Base-by-base conservation (phyloP, 345 rosid genomes). In the Sapria himalayana region DNA sequence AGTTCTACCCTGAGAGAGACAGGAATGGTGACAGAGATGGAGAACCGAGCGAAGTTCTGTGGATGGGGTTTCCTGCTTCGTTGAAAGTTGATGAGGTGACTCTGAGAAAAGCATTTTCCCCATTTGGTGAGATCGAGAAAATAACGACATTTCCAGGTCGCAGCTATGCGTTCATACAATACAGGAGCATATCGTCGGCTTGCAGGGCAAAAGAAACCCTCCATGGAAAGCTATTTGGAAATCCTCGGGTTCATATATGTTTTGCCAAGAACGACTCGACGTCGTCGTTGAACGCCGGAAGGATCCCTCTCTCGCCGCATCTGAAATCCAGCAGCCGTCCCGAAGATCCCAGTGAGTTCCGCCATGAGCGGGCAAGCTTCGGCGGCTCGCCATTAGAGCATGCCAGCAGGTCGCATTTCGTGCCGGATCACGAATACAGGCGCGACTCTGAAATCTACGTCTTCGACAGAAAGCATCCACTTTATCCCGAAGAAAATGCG, bases 161-260 rank as follows among this genome's bases (percentile, higher is more conserved):
- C 39, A 86, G 92, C 58, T 86, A 81, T 65, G 97, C 97, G 46
- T 86, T 86, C 61, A 81, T 86, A 55, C 79, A 68, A 19, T 86
- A 73, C 62, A 63, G 67, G 50, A 65, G 51, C 53, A 10, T 66
- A 43, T 44, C 41, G 11, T 68, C 92, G 39, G 94, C 97, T 43
- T 75, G 64, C 64, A 61, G 71, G 65, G 94, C 97, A 15, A 86
- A 81, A 70, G 92, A 86, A 59, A 67, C 81, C 50, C 92, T 86
- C 49, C 89, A 86, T 59, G 97, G 94, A 15, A 81, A 81, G 48
- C 46, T 86, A 52, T 78, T 86, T 51, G 94, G 85, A 37, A 81
- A 86, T 61, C 92, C 94, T 13, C 94, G 89, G 19, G 97, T 86
- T 24, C 94, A 78, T 54, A 81, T 86, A 50, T 81, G 89, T 70